Conservation (phyloP, 1,284 basidiomycete genomes). For the Puccinia horiana region DNA sequence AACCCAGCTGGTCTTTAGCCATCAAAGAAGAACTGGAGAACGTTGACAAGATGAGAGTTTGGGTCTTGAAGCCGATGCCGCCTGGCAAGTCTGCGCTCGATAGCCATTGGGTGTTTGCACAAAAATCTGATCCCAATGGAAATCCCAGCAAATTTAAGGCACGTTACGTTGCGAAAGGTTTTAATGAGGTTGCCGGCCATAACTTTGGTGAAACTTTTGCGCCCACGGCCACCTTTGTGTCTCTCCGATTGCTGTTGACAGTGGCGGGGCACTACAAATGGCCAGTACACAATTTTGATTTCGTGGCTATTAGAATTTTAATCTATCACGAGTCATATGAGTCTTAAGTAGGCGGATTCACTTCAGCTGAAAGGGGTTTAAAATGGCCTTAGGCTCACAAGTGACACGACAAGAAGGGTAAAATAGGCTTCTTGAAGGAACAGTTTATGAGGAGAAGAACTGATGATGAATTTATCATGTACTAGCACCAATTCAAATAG, state of each 20-base stretch:
- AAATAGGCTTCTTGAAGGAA: too few species aligned
- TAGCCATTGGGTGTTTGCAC: slow-evolving; percentile 19
- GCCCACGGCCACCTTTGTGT: background rate
- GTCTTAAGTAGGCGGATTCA: too few species aligned
- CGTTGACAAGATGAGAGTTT: background rate
- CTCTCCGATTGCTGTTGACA: background rate
- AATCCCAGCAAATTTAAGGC: background rate
- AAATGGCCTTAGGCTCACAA: too few species aligned
- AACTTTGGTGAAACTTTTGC: slow-evolving; percentile 12
- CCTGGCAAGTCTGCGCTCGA: background rate
- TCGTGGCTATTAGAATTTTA: too few species aligned
- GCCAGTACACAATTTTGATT: background rate
- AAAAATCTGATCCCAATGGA: background rate
- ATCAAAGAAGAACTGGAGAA: background rate
- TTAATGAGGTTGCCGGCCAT: background rate
- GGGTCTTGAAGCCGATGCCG: background rate
- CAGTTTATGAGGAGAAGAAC: too few species aligned
- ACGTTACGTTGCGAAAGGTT: slow-evolving; percentile 3
- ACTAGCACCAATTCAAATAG: too few species aligned
- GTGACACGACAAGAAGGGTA: too few species aligned
- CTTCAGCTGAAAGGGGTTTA: too few species aligned
- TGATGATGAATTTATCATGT: slow-evolving; percentile 14
- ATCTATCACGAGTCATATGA: too few species aligned
- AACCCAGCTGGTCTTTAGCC: background rate
- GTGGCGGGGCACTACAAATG: background rate